Conservation (phyloP, 257 asterid species). For the Euphrasia confusa region DNA sequence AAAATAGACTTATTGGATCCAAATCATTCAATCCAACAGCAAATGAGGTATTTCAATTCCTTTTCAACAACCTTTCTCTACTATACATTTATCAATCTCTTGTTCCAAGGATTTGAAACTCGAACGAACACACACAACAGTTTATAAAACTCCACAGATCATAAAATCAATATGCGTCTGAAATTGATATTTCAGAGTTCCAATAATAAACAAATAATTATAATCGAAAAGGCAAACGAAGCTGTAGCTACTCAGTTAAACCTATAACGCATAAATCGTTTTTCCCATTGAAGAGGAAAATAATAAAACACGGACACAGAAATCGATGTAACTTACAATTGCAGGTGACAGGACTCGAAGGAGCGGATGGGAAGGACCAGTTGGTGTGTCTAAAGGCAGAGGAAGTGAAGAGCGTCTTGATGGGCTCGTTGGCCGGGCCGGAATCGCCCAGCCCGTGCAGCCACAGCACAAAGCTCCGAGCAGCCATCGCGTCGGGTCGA, state of each 20-base stretch:
- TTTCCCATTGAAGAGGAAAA: not conserved
- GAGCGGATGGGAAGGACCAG: slow-evolving; percentile 99
- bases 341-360: slow-evolving; percentile 81
- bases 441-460: slow-evolving; percentile 96
- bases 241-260: not conserved
- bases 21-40: not conserved
- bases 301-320: not conserved
- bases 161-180: not conserved
- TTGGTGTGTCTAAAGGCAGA: slow-evolving; percentile 61
- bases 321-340: slow-evolving; percentile 51
- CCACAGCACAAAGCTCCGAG: slow-evolving; percentile 80
- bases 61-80: not conserved
- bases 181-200: not conserved
- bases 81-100: slow-evolving; percentile 1
- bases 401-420: slow-evolving; percentile 71
- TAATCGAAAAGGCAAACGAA: not conserved
- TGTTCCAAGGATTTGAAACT: not conserved
- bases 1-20: not conserved
- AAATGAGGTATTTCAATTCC: not conserved
- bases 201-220: not conserved
- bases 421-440: slow-evolving; percentile 95
- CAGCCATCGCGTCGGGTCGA: slow-evolving; percentile 41
- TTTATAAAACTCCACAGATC: not conserved
- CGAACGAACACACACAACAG: not conserved
- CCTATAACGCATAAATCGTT: no score